phyloP scores from a whole-genome alignment of 805 yeast species.

The Wickerhamiella vanderwaltii region DNA sequence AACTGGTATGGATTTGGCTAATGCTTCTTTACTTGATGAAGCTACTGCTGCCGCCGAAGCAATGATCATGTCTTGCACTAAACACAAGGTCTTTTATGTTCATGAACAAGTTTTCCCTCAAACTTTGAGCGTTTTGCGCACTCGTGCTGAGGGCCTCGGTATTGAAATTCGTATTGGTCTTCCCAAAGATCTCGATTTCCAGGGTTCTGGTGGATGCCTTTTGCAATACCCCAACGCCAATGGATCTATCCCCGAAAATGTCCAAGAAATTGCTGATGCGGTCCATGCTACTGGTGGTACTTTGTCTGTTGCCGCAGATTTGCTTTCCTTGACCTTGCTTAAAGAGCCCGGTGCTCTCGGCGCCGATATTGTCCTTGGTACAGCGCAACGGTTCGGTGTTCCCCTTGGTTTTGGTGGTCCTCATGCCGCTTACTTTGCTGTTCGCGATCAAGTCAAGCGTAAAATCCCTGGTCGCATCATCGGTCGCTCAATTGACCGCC shows the following conservation, averaged over 20 bases:
- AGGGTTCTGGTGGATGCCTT: slow-evolving; percentile 61
- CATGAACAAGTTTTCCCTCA: slow-evolving; percentile 74
- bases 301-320: slow-evolving; percentile 79
- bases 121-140: slow-evolving; percentile 62
- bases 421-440: slow-evolving; percentile 95
- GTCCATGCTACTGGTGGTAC: slow-evolving; percentile 65
- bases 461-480: slow-evolving; percentile 95
- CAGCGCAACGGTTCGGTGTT: slow-evolving; percentile 92
- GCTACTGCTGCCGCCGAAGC: slow-evolving; percentile 98
- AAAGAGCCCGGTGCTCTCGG: slow-evolving; percentile 76
- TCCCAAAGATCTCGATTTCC: slow-evolving; percentile 29
- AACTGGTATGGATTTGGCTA: slow-evolving; percentile 90
- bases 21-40: slow-evolving; percentile 90
- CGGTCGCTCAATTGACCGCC: slow-evolving; percentile 83
- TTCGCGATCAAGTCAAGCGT: slow-evolving; percentile 64
- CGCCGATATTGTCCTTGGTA: slow-evolving; percentile 88
- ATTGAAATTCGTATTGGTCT: slow-evolving; percentile 48
- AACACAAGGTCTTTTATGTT: slow-evolving; percentile 63
- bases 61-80: slow-evolving; percentile 70
- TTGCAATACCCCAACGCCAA: slow-evolving; percentile 86
- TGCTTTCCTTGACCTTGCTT: slow-evolving; percentile 74
- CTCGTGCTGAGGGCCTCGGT: slow-evolving; percentile 66
- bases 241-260: slow-evolving; percentile 46
- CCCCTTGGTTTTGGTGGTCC: slow-evolving; percentile 99
- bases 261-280: slow-evolving; percentile 45